Evolutionary conservation across 2,329 filamentous ascomycete species (phyloP), one percentile per base, ranked within the genome.

Genomic region (Diplocarpon mali): DNA sequence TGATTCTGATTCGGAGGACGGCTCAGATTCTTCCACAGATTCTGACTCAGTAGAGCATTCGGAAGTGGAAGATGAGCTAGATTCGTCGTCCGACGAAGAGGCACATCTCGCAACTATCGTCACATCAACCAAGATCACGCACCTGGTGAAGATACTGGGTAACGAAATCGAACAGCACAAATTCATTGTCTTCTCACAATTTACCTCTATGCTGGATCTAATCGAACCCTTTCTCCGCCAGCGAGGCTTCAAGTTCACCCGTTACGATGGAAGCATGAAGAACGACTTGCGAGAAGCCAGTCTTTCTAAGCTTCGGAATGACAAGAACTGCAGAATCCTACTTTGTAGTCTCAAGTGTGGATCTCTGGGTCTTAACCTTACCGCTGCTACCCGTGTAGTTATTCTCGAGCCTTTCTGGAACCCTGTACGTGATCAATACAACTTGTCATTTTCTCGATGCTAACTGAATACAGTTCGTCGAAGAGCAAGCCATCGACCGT

Each of bases 371-470:
- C 76, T 98, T 24, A 98, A 98, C 64, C 70, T 98, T 42, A 98
- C 92, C 6, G 92, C 89, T 0, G 92, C 92, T 9, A 92, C 84
- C 50, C 76, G 92, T 14, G 92, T 98, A 3, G 80, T 98, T 42
- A 94, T 98, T 55, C 72, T 98, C 35, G 92, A 98, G 64, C 92
- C 92, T 0, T 98, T 98, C 65, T 98, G 92, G 92, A 98, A 98
- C 64, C 92, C 88, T 2, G 55, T 57, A 55, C 47, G 48, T 46
- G 20, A 30, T 45, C 3, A 46, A 53, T 11, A 17, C 30, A 24
- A 24, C 7, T 24, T 11, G 29, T 12, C n/a, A 32, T 40, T 30
- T 38, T 30, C 36, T 9, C 1, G 28, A 38, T 45, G 24, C 55
- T 52, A 52, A 53, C 32, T 35, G 8, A 30, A 41, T 45, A n/a